Evolutionary conservation across 2,329 filamentous ascomycete species (phyloP).

Genomic region (Lomentospora prolificans): DNA sequence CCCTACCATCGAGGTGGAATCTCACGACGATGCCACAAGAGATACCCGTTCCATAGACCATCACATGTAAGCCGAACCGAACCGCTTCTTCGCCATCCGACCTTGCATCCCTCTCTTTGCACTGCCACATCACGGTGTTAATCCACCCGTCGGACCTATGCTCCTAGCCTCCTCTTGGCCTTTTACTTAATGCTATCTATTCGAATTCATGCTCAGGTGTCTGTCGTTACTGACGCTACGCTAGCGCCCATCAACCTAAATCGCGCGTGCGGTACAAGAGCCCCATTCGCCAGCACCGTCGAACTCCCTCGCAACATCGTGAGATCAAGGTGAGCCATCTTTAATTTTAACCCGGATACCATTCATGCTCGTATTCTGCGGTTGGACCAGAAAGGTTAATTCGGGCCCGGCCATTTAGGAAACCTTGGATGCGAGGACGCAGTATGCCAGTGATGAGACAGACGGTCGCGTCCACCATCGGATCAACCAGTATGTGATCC

Average conservation of each 20-base stretch:
- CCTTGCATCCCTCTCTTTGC: background rate
- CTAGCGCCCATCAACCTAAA: background rate
- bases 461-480: conserved; percentile 73
- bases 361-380: no score
- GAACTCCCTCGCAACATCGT: conserved; percentile 47
- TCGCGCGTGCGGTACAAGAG: conserved; percentile 21
- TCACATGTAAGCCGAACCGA: conserved; percentile 6
- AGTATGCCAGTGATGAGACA: conserved; percentile 75
- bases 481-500: conserved; percentile 92
- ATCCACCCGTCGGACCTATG: no score
- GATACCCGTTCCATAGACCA: conserved; percentile 3
- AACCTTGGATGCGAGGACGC: conserved; percentile 80
- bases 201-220: background rate
- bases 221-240: background rate
- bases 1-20: conserved; percentile 28
- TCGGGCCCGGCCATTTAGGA: conserved; percentile 55
- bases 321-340: conserved; percentile 40
- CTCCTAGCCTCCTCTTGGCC: background rate
- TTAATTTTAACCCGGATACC: no score
- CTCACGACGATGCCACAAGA: background rate
- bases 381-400: no score
- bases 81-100: background rate
- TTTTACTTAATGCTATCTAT: no score
- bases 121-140: background rate
- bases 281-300: conserved; percentile 46